phyloP scores from a whole-genome alignment of 1,139 yeast species.

The Fermentozyma sake region DNA sequence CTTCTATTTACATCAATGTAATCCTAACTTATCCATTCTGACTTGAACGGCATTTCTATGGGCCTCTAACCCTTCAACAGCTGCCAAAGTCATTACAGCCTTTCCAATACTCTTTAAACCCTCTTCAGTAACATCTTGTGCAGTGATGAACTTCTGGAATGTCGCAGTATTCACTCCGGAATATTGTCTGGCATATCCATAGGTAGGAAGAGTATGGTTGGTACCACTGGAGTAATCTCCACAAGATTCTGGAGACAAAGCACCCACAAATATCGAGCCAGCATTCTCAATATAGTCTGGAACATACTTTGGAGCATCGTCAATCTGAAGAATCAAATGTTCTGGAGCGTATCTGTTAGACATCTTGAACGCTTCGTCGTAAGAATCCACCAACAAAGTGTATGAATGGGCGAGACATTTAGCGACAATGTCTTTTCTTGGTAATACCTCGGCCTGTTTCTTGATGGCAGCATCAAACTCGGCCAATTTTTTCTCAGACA shows the following conservation, averaged over 20 bases:
- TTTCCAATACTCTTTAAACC: slow-evolving; percentile 86
- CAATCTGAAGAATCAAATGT: slow-evolving; percentile 87
- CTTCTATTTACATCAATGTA: too few species aligned
- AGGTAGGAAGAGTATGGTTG: slow-evolving; percentile 95
- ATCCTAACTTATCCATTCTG: slow-evolving; percentile 78
- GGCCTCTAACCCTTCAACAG: slow-evolving; percentile 93
- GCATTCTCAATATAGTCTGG: slow-evolving; percentile 78
- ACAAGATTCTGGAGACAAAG: slow-evolving; percentile 94
- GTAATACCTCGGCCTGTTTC: slow-evolving; percentile 77
- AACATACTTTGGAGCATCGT: slow-evolving; percentile 69
- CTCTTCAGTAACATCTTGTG: slow-evolving; percentile 81
- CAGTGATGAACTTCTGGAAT: slow-evolving; percentile 90
- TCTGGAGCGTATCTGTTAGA: slow-evolving; percentile 95
- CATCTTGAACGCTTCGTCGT: slow-evolving; percentile 75
- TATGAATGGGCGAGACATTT: slow-evolving; percentile 90
- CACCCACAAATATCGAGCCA: slow-evolving; percentile 94
- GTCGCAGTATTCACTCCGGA: slow-evolving; percentile 96
- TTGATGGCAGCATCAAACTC: slow-evolving; percentile 79
- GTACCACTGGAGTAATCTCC: slow-evolving; percentile 99
- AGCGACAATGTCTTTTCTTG: slow-evolving; percentile 90
- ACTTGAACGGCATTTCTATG: slow-evolving; percentile 95
- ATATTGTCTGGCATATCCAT: slow-evolving; percentile 96
- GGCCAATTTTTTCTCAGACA: slow-evolving; percentile 54
- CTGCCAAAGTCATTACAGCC: slow-evolving; percentile 97
- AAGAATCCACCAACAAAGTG: slow-evolving; percentile 60